Percentiles rank a stretch among this genome's conserved stretches.
Conservation (phyloP, 768 basidiomycete genomes). For the Gloeopeniophorella convolvens region DNA sequence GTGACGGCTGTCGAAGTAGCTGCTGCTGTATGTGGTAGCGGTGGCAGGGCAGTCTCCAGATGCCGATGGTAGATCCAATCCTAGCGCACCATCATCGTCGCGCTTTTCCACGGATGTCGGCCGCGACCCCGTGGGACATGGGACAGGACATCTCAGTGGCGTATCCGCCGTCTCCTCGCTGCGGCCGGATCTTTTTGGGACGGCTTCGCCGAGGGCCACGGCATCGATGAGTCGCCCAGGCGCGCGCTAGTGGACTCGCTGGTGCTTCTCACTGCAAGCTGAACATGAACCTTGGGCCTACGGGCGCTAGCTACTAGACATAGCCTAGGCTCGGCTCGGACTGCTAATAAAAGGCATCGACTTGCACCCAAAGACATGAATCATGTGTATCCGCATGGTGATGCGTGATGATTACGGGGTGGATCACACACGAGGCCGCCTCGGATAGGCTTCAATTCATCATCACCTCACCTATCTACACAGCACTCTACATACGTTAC, state of each 20-base stretch:
- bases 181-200: conserved; percentile 9
- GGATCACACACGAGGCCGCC: conserved; percentile 4
- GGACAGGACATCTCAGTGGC: too few species aligned
- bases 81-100: too few species aligned
- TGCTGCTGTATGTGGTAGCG: too few species aligned
- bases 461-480: neutral
- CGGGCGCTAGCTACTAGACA: too few species aligned
- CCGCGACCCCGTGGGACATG: too few species aligned
- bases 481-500: neutral
- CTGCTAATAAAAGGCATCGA: conserved; percentile 2
- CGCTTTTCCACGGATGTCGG: too few species aligned
- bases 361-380: conserved; percentile 1
- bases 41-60: too few species aligned
- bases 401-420: conserved; percentile 10
- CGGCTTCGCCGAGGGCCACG: neutral
- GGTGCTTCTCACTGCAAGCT: too few species aligned
- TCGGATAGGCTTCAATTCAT: conserved; percentile 5
- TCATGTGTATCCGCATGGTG: conserved; percentile 4
- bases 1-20: too few species aligned
- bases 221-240: neutral
- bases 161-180: neutral
- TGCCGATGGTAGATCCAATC: too few species aligned
- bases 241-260: too few species aligned
- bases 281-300: too few species aligned
- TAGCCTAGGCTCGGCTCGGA: neutral